phyloP scores from a whole-genome alignment of 2,329 filamentous ascomycete genomes.

The Colletotrichum truncatum region DNA sequence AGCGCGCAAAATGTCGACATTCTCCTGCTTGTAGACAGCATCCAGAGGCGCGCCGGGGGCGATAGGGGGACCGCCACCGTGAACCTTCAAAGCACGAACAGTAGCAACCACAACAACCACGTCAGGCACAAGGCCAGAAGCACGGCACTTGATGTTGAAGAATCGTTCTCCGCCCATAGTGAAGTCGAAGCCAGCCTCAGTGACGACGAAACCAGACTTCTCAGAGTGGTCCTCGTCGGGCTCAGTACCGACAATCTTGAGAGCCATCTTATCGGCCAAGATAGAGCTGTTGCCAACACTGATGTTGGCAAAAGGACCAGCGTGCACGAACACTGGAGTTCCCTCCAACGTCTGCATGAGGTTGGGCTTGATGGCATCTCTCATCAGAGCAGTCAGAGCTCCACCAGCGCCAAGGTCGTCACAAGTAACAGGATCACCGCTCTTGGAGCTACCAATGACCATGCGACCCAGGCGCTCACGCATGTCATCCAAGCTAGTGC shows the following conservation, averaged over 20 bases:
- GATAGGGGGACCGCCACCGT: slow-evolving; percentile 95
- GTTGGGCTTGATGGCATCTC: slow-evolving; percentile 98
- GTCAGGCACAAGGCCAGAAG: slow-evolving; percentile 91
- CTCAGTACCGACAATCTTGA: slow-evolving; percentile 96
- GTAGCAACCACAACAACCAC: slow-evolving; percentile 96
- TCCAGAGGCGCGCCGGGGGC: slow-evolving; percentile 85
- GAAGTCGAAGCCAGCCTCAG: slow-evolving; percentile 98
- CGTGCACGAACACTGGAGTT: slow-evolving; percentile 96
- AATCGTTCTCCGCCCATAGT: slow-evolving; percentile 99
- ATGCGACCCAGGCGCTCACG: slow-evolving; percentile 92
- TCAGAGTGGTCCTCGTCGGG: slow-evolving; percentile 83
- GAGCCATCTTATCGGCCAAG: slow-evolving; percentile 90
- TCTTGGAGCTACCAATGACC: slow-evolving; percentile 89
- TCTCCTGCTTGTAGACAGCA: slow-evolving; percentile 91
- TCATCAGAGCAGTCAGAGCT: slow-evolving; percentile 93
- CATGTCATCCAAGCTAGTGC: slow-evolving; percentile 88
- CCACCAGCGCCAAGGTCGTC: slow-evolving; percentile 95
- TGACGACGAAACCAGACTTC: slow-evolving; percentile 93
- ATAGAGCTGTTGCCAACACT: slow-evolving; percentile 97
- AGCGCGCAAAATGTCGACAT: slow-evolving; percentile 87
- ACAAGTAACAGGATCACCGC: slow-evolving; percentile 91
- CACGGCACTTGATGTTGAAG: slow-evolving; percentile 99
- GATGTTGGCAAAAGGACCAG: slow-evolving; percentile 98
- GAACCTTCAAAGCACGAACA: slow-evolving; percentile 94
- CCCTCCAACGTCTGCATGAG: slow-evolving; percentile 98